Percentiles rank a stretch among this genome's conserved stretches.
Conservation (phyloP, 2,329 filamentous ascomycete species). For the Drechslera avenae region DNA sequence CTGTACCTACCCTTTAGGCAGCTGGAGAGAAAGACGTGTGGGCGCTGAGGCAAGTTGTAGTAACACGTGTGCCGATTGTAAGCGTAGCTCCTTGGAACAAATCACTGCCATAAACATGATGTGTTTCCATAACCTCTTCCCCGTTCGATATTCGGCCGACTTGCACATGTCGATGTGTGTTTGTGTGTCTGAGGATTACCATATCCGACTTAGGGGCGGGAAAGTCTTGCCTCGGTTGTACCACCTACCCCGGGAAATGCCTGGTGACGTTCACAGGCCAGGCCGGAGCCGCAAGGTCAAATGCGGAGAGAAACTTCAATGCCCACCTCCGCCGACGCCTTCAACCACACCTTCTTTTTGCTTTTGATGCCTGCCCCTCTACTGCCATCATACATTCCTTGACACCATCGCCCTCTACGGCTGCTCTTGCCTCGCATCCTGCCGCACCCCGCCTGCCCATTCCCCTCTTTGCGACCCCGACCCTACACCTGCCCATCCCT, state of each 20-base stretch:
- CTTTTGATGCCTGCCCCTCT: not conserved
- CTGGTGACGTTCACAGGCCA: slow-evolving; percentile 44
- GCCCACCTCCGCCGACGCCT: slow-evolving; percentile 5
- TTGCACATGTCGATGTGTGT: slow-evolving; percentile 17
- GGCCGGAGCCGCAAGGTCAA: slow-evolving; percentile 31
- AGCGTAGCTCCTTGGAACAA: not conserved
- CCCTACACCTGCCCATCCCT: not conserved
- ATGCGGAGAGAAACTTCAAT: slow-evolving; percentile 22
- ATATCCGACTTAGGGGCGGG: slow-evolving; percentile 23
- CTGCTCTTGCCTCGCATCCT: slow-evolving; percentile 1
- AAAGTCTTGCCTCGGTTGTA: slow-evolving; percentile 35
- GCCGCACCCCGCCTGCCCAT: slow-evolving; percentile 3
- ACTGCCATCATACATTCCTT: not conserved
- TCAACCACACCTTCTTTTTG: slow-evolving; percentile 18
- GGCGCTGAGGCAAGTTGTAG: not conserved
- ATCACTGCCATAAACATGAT: not conserved
- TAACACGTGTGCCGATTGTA: not conserved
- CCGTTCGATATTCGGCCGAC: too few species aligned
- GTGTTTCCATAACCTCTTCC: not conserved
- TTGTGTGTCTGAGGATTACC: slow-evolving; percentile 7
- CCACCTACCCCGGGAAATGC: slow-evolving; percentile 31
- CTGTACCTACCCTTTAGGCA: slow-evolving; percentile 53
- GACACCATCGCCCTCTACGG: slow-evolving; percentile 2
- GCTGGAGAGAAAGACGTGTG: slow-evolving; percentile 43
- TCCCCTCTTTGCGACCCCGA: slow-evolving; percentile 6